Percentiles rank a stretch among this genome's conserved stretches.
phyloP scores from a whole-genome alignment of 108 stramenopile species.

The Seminavis robusta region DNA sequence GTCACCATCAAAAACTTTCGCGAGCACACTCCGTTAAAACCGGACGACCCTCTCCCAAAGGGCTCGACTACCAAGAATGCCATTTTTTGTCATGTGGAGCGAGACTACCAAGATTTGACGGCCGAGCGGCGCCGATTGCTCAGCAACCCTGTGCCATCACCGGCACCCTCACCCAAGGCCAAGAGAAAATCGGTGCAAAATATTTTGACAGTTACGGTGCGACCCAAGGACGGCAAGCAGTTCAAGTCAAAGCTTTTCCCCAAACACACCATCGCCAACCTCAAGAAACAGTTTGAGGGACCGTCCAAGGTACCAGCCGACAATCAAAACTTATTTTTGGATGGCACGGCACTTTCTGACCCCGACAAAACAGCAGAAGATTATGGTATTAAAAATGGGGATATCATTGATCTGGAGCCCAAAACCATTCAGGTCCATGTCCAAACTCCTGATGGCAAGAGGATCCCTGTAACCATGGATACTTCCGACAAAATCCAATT shows the following conservation, averaged over 20 bases:
- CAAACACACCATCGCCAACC: neutral
- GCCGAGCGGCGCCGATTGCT: no score
- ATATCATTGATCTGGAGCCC: slow-evolving; percentile 19
- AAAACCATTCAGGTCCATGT: slow-evolving; percentile 1
- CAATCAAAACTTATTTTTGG: slow-evolving; percentile 7
- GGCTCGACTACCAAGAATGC: no score
- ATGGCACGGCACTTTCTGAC: slow-evolving; percentile 11
- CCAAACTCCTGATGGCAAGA: slow-evolving; percentile 14
- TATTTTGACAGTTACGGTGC: slow-evolving; percentile 22
- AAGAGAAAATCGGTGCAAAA: no score
- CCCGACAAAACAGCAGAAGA: slow-evolving; percentile 12
- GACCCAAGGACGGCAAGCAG: slow-evolving; percentile 8
- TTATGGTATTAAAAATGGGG: slow-evolving; percentile 16
- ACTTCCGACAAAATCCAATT: slow-evolving; percentile 3
- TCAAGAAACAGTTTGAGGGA: slow-evolving; percentile 15
- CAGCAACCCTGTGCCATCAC: no score
- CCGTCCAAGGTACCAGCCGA: slow-evolving; percentile 12
- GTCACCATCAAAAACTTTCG: no score
- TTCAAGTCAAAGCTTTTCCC: slow-evolving; percentile 13
- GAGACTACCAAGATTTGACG: no score
- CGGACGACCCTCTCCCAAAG: no score
- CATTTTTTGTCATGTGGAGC: no score
- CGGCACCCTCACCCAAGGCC: no score
- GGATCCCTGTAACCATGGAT: neutral
- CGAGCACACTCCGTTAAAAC: no score